phyloP scores from a whole-genome alignment of 148 eudicot genomes.

The Fagopyrum esculentum region DNA sequence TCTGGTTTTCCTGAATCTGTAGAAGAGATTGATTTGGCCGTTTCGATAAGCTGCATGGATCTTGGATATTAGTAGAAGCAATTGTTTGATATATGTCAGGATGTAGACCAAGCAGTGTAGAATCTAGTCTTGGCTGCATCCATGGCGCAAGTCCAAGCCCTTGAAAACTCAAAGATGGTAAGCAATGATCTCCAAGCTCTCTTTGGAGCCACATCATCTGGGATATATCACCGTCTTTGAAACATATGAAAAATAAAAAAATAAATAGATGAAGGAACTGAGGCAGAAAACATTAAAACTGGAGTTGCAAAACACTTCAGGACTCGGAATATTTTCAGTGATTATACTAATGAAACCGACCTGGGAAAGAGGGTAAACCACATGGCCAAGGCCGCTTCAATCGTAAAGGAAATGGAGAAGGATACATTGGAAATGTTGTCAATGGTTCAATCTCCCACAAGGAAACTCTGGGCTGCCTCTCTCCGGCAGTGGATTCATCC shows the following conservation, averaged over 20 bases:
- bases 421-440: constrained; percentile 79
- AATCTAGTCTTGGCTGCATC: constrained; percentile 75
- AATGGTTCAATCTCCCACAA: constrained; percentile 84
- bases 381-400: constrained; percentile 76
- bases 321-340: neutral
- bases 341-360: constrained; percentile 21
- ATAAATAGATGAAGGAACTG: neutral
- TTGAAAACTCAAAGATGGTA: constrained; percentile 62
- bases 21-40: constrained; percentile 37
- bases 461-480: constrained; percentile 73
- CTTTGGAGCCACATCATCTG: constrained; percentile 71
- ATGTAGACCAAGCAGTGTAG: constrained; percentile 53
- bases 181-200: constrained; percentile 43
- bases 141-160: constrained; percentile 58
- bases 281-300: neutral
- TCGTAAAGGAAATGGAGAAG: constrained; percentile 63
- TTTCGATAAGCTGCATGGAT: constrained; percentile 33
- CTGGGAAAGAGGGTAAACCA: constrained; percentile 53
- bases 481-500: constrained; percentile 84
- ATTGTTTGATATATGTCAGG: constrained; percentile 57
- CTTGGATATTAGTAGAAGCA: constrained; percentile 66
- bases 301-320: neutral
- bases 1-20: constrained; percentile 55
- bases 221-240: constrained; percentile 57
- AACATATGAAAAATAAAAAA: constrained; percentile 26